Evolutionary conservation across 345 rosid species (phyloP), one percentile per base, ranked within the genome.

Genomic region (Passiflora organensis): DNA sequence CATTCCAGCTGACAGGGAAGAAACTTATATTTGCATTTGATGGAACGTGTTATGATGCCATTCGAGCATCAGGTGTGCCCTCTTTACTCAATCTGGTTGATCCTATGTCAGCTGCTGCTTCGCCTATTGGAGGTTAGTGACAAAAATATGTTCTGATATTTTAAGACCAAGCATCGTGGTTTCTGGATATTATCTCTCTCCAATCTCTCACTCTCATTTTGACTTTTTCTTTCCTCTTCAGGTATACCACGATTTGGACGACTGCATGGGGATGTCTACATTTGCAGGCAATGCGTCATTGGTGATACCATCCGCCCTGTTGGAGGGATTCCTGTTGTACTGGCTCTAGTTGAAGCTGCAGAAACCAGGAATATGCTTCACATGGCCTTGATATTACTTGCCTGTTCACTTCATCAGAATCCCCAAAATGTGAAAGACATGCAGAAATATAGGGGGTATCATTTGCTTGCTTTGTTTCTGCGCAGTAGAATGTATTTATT

Each of bases 191-290:
- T 60, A 25, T 47, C 42, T 32, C 37, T 48, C 54, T 62, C 39
- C 58, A 47, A 12, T 52, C 21, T 37, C 17, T 53, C 15, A 48
- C n/a, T 70, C 47, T 36, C 34, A 22, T 47, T 48, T 15, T 13
- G 50, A 32, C 18, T 2, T 37, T 43, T 22, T 43, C 6, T 44
- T 57, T 51, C 32, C 18, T 44, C 62, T 51, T 20, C 68, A 94
- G 97, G 99, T 54, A 94, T 94, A 80, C 99, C 99, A 43, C 90
- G 99, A 62, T 85, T 80, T 62, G 99, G 99, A 60, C 91, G 91
- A 65, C 85, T 94, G 53, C 70, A 74, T 49, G 99, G 99, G 48
- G 87, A 87, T 78, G 77, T 74, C 68, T 78, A 75, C 65, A 72
- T 94, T 41, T 94, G 97, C 68, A 80, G 84, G 82, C 95, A 83